phyloP scores from a whole-genome alignment of 2,329 filamentous ascomycete species.

The Diaporthe citrichinensis region DNA sequence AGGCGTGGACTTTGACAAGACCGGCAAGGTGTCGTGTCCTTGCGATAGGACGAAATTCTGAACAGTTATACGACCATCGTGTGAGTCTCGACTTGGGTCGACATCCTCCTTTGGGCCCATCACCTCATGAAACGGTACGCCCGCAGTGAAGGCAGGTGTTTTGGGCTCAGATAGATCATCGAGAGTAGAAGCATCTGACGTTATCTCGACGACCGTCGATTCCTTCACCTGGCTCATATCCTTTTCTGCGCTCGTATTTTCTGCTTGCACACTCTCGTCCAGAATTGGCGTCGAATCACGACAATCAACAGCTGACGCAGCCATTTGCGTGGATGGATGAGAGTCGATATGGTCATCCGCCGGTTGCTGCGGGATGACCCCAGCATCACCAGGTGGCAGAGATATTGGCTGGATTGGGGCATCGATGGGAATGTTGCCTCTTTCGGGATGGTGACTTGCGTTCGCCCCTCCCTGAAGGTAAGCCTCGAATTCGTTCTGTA shows the following conservation, averaged over 20 bases:
- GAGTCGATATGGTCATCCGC: background rate
- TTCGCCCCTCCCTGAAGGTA: constrained; percentile 30
- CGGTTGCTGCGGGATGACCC: background rate
- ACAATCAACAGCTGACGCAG: background rate
- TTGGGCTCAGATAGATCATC: constrained; percentile 25
- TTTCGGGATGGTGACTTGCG: background rate
- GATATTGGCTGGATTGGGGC: background rate
- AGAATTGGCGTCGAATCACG: background rate
- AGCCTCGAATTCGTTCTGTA: constrained; percentile 19
- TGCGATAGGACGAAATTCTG: background rate
- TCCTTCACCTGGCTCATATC: background rate
- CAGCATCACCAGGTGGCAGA: background rate
- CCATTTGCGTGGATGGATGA: background rate
- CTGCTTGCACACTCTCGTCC: background rate
- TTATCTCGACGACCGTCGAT: background rate
- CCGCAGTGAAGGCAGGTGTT: constrained; percentile 13
- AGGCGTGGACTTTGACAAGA: background rate
- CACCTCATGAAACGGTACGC: background rate
- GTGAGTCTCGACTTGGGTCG: background rate
- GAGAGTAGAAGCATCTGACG: constrained; percentile 26
- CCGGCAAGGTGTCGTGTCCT: background rate
- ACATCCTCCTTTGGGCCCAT: background rate
- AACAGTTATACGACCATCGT: background rate
- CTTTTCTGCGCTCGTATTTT: background rate
- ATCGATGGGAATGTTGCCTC: too few species aligned